Evolutionary conservation across 345 rosid genomes (phyloP).

Genomic region (Turnera subulata): DNA sequence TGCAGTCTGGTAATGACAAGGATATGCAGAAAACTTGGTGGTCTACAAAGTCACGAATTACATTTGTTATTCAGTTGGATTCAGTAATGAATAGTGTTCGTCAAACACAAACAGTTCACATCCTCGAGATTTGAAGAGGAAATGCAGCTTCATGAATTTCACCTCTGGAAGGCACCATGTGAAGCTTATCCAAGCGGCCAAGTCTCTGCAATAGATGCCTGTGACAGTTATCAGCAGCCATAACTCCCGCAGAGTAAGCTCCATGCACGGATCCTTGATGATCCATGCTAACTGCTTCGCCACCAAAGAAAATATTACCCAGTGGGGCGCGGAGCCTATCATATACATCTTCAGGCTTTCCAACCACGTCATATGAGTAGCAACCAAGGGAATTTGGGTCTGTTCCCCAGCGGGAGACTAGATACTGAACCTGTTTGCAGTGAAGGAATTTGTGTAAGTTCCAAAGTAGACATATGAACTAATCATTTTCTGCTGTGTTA

Average conservation of each 20-base stretch:
- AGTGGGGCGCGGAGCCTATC: constrained; percentile 60
- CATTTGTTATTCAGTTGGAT: too few relatives aligned
- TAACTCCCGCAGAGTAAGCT: constrained; percentile 70
- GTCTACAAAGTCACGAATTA: too few relatives aligned
- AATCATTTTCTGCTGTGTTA: too few relatives aligned
- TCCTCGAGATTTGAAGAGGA: constrained; percentile 84
- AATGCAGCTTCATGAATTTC: constrained; percentile 44
- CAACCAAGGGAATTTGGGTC: constrained; percentile 79
- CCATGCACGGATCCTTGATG: constrained; percentile 90
- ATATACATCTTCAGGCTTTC: constrained; percentile 61
- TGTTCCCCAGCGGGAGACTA: constrained; percentile 74
- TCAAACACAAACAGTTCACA: constrained; percentile 30
- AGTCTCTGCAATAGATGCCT: constrained; percentile 39
- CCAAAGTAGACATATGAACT: too few relatives aligned
- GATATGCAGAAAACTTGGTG: too few relatives aligned
- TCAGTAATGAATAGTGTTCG: too few relatives aligned
- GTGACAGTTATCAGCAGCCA: constrained; percentile 67
- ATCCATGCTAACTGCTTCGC: constrained; percentile 80
- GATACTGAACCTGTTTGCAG: constrained; percentile 54
- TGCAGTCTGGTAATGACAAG: too few relatives aligned
- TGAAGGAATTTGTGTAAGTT: not conserved
- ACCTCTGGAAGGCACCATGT: constrained; percentile 35
- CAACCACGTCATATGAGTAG: constrained; percentile 74
- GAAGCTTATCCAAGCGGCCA: constrained; percentile 49
- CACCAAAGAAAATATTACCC: constrained; percentile 77